These are phyloP conservation scores for Petunia hybrid DNA, from an alignment of 305 asterid genomes.

Conservation along the genomic window DNA sequence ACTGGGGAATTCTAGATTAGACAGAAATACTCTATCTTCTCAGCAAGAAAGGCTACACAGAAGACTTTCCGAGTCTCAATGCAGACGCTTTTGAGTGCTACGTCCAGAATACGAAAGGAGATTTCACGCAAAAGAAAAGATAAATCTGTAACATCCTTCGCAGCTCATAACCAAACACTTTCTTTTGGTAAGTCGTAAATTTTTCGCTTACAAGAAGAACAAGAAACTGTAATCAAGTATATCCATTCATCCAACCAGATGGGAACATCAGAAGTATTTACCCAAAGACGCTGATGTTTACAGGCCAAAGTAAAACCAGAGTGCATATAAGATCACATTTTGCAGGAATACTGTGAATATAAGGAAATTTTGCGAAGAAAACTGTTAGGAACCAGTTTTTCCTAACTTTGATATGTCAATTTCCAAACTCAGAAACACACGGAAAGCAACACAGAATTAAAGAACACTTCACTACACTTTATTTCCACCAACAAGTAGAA, in stretches of 20 bases:
- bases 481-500: too few species aligned
- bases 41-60: background rate
- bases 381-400: too few species aligned
- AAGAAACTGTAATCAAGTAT: background rate
- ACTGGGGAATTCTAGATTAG: background rate
- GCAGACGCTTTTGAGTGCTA: constrained; percentile 15
- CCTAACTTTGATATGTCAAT: too few species aligned
- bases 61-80: background rate
- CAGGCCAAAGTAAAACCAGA: background rate
- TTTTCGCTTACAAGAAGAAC: background rate
- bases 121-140: background rate
- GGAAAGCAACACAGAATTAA: too few species aligned
- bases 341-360: background rate
- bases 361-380: background rate
- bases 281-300: background rate
- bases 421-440: too few species aligned
- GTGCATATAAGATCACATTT: background rate
- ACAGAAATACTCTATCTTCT: background rate
- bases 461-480: too few species aligned
- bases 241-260: background rate
- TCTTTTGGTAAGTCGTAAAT: background rate
- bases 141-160: constrained; percentile 8
- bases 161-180: constrained; percentile 5
- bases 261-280: background rate
- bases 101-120: background rate